Percentiles rank a stretch among this genome's conserved stretches.
Conservation (phyloP, 2,329 filamentous ascomycete species). For the Chaetomiaceae sp. region DNA sequence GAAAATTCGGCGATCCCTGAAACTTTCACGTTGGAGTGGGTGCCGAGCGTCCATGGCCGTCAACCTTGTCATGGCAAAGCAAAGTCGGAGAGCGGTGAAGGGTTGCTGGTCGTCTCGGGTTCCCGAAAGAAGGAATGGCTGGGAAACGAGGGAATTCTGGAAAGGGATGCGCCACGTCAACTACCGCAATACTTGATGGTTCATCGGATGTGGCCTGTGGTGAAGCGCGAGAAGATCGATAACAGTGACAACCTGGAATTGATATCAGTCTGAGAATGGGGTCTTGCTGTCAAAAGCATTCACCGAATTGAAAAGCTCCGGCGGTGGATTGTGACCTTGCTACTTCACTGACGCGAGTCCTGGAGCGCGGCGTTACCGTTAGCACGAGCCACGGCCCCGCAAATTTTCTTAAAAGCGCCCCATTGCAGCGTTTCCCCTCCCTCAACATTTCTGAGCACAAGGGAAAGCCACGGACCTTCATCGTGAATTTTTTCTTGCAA, state of each 20-base stretch:
- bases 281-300: too few relatives aligned
- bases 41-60: constrained; percentile 14
- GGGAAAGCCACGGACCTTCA: constrained; percentile 17
- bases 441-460: constrained; percentile 25
- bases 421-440: constrained; percentile 22
- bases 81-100: constrained; percentile 17
- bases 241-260: too few relatives aligned
- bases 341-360: not conserved
- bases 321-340: constrained; percentile 8
- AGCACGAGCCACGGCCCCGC: constrained; percentile 23
- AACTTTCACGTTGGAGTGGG: constrained; percentile 13
- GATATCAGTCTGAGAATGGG: too few relatives aligned
- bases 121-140: too few relatives aligned
- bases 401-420: constrained; percentile 22
- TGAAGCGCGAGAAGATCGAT: not conserved
- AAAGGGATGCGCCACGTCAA: not conserved
- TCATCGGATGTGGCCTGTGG: not conserved
- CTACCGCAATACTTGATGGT: not conserved
- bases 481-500: constrained; percentile 13
- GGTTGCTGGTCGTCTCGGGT: too few relatives aligned
- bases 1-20: constrained; percentile 18
- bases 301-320: constrained; percentile 9
- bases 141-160: not conserved
- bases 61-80: constrained; percentile 5
- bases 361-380: too few relatives aligned